Conservation (phyloP, 106 monocot genomes). For the Platanthera guangdongensis region DNA sequence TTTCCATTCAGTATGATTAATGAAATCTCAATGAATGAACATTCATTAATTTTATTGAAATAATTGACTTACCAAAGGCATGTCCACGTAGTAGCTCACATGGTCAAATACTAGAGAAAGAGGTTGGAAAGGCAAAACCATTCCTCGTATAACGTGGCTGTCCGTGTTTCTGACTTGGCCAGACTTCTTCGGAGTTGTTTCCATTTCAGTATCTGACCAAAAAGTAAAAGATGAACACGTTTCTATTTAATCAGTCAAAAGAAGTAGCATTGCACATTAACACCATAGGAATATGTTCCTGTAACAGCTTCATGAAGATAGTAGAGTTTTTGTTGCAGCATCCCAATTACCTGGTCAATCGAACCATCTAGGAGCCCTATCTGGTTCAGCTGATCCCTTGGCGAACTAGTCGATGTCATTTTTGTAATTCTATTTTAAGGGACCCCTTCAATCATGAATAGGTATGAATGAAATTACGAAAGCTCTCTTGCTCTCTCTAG, state of each 20-base stretch:
- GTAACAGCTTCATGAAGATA: neutral
- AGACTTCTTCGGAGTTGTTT: conserved; percentile 1
- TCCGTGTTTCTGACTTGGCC: neutral
- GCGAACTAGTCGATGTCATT: no score
- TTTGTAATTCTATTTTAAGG: no score
- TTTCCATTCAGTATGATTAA: conserved; percentile 59
- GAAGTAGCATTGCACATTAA: neutral
- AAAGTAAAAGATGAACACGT: neutral
- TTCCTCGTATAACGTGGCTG: conserved; percentile 23
- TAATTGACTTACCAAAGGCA: conserved; percentile 61
- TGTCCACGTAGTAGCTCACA: conserved; percentile 84
- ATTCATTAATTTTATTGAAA: neutral
- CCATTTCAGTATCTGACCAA: conserved; percentile 7
- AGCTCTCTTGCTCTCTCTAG: no score
- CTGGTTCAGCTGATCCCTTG: no score
- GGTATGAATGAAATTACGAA: no score
- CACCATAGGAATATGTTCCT: neutral
- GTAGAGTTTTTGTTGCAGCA: neutral
- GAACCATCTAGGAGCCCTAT: no score
- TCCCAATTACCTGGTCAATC: no score
- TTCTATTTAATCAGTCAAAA: neutral
- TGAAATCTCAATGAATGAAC: no score
- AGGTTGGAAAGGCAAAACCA: conserved; percentile 79
- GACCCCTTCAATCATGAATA: no score
- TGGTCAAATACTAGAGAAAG: conserved; percentile 73